phyloP scores from a whole-genome alignment of 805 yeast species.

The Candida patagonica region DNA sequence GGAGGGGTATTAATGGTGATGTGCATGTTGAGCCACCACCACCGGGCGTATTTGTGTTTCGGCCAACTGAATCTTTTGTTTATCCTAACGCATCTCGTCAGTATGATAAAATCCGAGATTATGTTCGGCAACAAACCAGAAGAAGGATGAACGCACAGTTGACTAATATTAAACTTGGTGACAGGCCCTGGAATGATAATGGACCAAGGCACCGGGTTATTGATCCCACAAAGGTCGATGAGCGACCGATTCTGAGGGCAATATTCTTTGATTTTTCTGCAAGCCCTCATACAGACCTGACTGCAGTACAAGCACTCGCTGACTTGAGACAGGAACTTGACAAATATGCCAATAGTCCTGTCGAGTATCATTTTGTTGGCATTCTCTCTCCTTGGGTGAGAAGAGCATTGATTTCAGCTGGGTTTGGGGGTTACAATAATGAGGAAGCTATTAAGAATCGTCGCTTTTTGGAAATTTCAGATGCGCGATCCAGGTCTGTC shows the following conservation, averaged over 20 bases:
- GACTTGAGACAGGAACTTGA: constrained; percentile 68
- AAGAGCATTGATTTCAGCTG: constrained; percentile 62
- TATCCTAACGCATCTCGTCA: constrained; percentile 76
- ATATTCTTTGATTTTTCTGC: constrained; percentile 75
- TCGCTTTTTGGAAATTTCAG: constrained; percentile 14
- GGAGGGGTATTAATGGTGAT: constrained; percentile 44
- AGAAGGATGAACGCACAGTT: constrained; percentile 40
- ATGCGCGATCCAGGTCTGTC: constrained; percentile 11
- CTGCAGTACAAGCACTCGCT: constrained; percentile 67
- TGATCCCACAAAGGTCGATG: constrained; percentile 31
- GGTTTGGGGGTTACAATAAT: constrained; percentile 57
- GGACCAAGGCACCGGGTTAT: constrained; percentile 39
- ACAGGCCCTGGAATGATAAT: constrained; percentile 87
- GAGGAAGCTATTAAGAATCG: constrained; percentile 20
- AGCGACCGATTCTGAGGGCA: constrained; percentile 59
- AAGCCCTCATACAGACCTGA: constrained; percentile 67
- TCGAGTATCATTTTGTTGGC: constrained; percentile 85
- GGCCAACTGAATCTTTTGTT: constrained; percentile 71
- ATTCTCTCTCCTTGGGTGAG: constrained; percentile 81
- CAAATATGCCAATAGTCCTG: constrained; percentile 68
- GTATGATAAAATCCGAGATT: constrained; percentile 58
- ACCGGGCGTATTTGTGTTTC: constrained; percentile 79
- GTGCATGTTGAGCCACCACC: constrained; percentile 69
- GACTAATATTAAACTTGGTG: constrained; percentile 33
- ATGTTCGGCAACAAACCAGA: constrained; percentile 50